Conservation (phyloP, 148 eudicot genomes). For the Arctostaphylos glauca region DNA sequence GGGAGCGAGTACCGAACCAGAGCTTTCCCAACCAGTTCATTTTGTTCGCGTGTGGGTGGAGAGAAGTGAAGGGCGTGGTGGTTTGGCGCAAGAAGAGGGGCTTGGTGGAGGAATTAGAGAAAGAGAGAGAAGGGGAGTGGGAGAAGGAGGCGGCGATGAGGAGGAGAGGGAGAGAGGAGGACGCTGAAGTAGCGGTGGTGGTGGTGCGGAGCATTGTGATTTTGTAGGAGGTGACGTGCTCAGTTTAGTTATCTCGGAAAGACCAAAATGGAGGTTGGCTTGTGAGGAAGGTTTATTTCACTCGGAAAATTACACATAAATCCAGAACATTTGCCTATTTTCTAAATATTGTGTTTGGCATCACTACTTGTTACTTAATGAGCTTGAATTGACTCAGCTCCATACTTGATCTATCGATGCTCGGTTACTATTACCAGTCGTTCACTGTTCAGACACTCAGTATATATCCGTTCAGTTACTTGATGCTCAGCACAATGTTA, state of each 20-base stretch:
- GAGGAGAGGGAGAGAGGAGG: background rate
- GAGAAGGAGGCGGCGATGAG: slow-evolving; percentile 6
- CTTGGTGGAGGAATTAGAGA: slow-evolving; percentile 12
- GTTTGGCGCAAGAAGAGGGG: slow-evolving; percentile 10
- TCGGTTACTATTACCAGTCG: too few species aligned
- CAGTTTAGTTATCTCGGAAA: background rate
- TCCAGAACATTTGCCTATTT: too few species aligned
- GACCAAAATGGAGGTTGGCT: background rate
- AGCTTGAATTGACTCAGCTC: too few species aligned
- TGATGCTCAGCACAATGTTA: too few species aligned
- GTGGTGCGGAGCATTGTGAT: slow-evolving; percentile 12
- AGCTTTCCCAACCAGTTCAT: slow-evolving; percentile 42
- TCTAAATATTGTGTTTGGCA: too few species aligned
- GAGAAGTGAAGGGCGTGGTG: slow-evolving; percentile 6
- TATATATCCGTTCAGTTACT: too few species aligned
- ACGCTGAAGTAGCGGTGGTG: background rate
- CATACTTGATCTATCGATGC: too few species aligned
- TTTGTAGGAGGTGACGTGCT: background rate
- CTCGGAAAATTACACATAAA: too few species aligned
- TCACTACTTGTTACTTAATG: too few species aligned
- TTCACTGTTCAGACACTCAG: too few species aligned
- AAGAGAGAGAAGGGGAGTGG: slow-evolving; percentile 9
- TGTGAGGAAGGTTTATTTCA: background rate
- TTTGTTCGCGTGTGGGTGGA: slow-evolving; percentile 16
- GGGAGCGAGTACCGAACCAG: slow-evolving; percentile 37